A percentile compares a stretch with the other conserved stretches of the same genome.
Conservation (phyloP, 2,329 filamentous ascomycete genomes). For the Trichoderma sp. region DNA sequence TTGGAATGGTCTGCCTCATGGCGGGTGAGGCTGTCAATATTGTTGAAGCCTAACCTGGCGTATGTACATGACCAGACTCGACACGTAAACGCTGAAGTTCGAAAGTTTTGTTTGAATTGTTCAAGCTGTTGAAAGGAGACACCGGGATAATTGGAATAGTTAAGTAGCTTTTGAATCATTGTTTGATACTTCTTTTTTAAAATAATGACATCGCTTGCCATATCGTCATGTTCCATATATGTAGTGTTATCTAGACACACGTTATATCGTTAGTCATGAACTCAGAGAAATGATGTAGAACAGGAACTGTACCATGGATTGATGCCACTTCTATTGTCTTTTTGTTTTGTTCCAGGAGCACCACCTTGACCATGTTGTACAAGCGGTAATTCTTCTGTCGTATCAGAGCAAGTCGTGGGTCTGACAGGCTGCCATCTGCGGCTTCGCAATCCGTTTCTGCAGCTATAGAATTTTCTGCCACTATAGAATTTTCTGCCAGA, state of each 20-base stretch:
- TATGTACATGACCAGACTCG: slow-evolving; percentile 23
- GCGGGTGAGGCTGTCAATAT: not conserved
- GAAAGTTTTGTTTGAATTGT: slow-evolving; percentile 18
- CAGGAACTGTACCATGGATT: not conserved
- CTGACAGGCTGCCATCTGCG: too few species aligned
- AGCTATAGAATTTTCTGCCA: too few species aligned
- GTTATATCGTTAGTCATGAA: not conserved
- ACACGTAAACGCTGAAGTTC: slow-evolving; percentile 20
- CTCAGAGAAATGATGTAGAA: not conserved
- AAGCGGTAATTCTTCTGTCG: not conserved
- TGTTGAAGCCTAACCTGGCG: slow-evolving; percentile 25
- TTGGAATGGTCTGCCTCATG: not conserved
- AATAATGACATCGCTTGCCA: not conserved
- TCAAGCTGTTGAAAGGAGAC: slow-evolving; percentile 3
- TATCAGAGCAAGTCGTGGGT: not conserved
- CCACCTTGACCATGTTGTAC: not conserved
- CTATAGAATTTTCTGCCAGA: not conserved
- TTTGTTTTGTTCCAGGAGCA: not conserved
- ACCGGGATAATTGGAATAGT: not conserved
- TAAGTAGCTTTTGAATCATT: not conserved
- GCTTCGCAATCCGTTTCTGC: not conserved
- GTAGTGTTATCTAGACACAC: not conserved
- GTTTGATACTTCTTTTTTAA: slow-evolving; percentile 6
- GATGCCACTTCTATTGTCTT: not conserved
- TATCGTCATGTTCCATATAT: not conserved